Percentiles rank a stretch among this genome's conserved stretches.
Evolutionary conservation across 257 asterid species (phyloP).

Genomic region (Fraxinus excelsior): DNA sequence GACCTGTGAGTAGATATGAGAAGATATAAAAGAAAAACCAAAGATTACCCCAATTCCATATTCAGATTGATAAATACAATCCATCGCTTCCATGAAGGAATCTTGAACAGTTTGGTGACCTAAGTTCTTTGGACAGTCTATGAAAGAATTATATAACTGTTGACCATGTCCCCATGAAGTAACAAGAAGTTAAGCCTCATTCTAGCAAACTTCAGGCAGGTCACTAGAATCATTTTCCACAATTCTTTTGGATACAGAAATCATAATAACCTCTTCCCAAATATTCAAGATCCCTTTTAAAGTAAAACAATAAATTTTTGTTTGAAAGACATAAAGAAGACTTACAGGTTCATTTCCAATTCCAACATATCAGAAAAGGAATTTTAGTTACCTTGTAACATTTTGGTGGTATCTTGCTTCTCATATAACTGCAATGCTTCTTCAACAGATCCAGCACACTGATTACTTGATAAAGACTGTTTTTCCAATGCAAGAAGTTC

Average conservation of each 20-base stretch:
- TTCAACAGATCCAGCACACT: constrained; percentile 50
- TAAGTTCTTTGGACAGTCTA: neutral
- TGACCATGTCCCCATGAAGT: neutral
- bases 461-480: constrained; percentile 50
- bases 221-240: neutral
- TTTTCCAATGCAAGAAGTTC: constrained; percentile 54
- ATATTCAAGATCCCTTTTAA: neutral
- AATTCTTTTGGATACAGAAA: neutral
- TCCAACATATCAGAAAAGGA: neutral
- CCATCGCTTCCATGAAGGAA: neutral
- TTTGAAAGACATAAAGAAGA: neutral
- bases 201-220: neutral
- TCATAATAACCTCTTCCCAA: neutral
- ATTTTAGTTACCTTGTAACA: constrained; percentile 51
- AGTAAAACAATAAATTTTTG: neutral
- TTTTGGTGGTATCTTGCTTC: constrained; percentile 35
- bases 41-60: neutral
- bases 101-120: neutral
- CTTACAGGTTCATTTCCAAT: neutral
- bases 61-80: neutral
- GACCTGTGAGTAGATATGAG: neutral
- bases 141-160: neutral
- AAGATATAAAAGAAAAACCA: neutral
- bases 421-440: constrained; percentile 60
- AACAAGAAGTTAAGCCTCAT: neutral